A percentile compares a stretch with the other conserved stretches of the same genome.
Evolutionary conservation across 805 yeast species (phyloP).

Genomic region (Lipomyces yamadae): DNA sequence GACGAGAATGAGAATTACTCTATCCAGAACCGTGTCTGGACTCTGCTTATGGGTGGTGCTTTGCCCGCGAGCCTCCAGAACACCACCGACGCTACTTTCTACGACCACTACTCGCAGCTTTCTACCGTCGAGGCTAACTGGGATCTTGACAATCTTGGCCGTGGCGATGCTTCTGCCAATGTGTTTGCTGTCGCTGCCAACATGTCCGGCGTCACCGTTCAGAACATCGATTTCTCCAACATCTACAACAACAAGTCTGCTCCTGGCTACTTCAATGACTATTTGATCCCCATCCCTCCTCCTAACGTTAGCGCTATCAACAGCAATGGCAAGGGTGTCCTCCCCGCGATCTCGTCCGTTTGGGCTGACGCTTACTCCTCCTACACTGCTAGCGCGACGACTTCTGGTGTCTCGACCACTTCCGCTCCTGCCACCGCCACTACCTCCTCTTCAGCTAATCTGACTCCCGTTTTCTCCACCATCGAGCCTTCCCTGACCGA

Average conservation of each 20-base stretch:
- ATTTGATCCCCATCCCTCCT: conserved; percentile 44
- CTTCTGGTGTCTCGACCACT: conserved; percentile 23
- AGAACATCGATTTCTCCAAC: conserved; percentile 21
- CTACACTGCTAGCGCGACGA: conserved; percentile 26
- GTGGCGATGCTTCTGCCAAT: conserved; percentile 57
- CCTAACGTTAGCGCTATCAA: conserved; percentile 48
- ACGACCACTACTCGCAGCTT: conserved; percentile 58
- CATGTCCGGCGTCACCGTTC: conserved; percentile 38
- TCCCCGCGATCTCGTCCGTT: conserved; percentile 44
- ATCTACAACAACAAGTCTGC: conserved; percentile 35
- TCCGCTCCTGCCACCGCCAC: conserved; percentile 19
- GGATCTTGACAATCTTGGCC: conserved; percentile 56
- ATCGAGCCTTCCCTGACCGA: conserved; percentile 46
- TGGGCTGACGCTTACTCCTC: conserved; percentile 44
- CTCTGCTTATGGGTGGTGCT: conserved; percentile 56
- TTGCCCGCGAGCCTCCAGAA: conserved; percentile 51
- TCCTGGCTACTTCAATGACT: conserved; percentile 36
- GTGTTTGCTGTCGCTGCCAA: conserved; percentile 53
- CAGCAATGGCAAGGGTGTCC: conserved; percentile 47
- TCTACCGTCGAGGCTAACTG: conserved; percentile 59
- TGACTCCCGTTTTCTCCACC: conserved; percentile 44
- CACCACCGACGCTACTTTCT: conserved; percentile 54
- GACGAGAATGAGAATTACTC: conserved; percentile 55
- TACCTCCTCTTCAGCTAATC: neutral
- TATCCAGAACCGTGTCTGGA: conserved; percentile 53